Base-by-base conservation (phyloP, 108 stramenopile genomes). In the Skeletonema tropicum region DNA sequence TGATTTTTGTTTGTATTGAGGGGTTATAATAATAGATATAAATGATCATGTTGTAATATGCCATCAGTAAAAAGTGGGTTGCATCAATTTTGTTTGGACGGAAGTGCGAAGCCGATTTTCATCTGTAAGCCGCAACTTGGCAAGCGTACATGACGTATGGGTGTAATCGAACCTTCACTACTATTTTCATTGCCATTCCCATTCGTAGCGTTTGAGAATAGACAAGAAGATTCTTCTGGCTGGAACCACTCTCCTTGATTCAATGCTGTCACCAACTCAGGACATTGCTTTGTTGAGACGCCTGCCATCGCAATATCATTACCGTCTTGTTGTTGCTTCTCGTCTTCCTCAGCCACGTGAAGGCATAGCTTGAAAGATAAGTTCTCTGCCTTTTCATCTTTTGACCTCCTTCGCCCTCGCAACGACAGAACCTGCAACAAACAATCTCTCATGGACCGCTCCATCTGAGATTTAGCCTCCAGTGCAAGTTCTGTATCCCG, bases 321-420 rank as follows among this genome's bases (percentile, higher is more conserved):
- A 2, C 12, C 45, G 26, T 26, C 13, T 17, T 26, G 52, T 14
- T 36, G 11, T 59, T 59, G 39, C 13, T 49, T n/a, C 6, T 64
- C 41, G 0, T n/a, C 36, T n/a, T 55, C 52, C 26, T 32, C 39
- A 10, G 35, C 60, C 32, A 75, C 66, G 45, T 71, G 82, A 29
- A 83, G 61, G 30, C 75, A 73, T 13, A 83, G 57, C 33, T 83
- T 83, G 59, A 83, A 83, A 14, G 70, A 71, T 66, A 83, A 31
- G 39, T 83, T 83, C 55, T 83, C 75, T 9, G 82, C 60, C 45
- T 58, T 73, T 65, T 83, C 82, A 49, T 49, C 71, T 12, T 31
- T 35, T 33, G 66, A 17, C 65, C 59, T 72, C 39, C 71, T 72
- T 21, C 82, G 29, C 48, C 71, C 46, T 0, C 66, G 57, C 57